Evolutionary conservation across 2,329 filamentous ascomycete species (phyloP).

Genomic region (Ophiosphaerella narmari): DNA sequence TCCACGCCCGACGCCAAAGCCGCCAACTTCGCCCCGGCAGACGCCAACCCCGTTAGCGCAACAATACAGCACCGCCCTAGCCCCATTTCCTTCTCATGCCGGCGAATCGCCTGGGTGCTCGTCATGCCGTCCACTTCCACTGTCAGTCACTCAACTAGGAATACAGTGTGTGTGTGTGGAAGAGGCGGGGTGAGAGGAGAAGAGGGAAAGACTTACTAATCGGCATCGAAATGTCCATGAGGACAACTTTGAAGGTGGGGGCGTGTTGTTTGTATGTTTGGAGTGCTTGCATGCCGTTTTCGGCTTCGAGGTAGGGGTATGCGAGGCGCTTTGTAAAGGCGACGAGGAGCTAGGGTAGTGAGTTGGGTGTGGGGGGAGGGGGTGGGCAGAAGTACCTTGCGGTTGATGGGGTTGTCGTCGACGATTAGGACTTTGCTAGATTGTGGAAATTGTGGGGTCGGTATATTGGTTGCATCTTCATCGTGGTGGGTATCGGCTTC

Average conservation of each 20-base stretch:
- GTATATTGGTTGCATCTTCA: too few relatives aligned
- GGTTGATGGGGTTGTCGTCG: conserved; percentile 48
- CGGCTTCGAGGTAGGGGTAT: conserved; percentile 28
- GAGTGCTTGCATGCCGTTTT: conserved; percentile 41
- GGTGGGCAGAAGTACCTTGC: conserved; percentile 26
- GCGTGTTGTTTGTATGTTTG: conserved; percentile 23
- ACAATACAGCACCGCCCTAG: conserved; percentile 19
- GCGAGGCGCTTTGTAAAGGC: conserved; percentile 37
- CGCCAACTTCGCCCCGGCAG: conserved; percentile 28
- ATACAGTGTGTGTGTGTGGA: too few relatives aligned
- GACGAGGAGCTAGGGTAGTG: conserved; percentile 28
- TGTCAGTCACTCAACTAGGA: too few relatives aligned
- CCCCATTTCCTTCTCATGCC: conserved; percentile 24
- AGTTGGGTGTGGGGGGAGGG: too few relatives aligned
- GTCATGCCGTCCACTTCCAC: conserved; percentile 43
- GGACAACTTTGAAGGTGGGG: conserved; percentile 27
- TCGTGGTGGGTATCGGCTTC: neutral
- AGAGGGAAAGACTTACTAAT: neutral
- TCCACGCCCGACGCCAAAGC: conserved; percentile 37
- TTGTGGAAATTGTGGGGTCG: neutral
- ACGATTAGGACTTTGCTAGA: conserved; percentile 37
- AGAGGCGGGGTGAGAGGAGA: neutral
- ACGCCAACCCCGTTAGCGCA: conserved; percentile 39
- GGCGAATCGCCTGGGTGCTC: conserved; percentile 39
- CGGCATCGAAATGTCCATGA: conserved; percentile 35